Evolutionary conservation across 2,329 filamentous ascomycete genomes (phyloP), one percentile per base, ranked within the genome.

Genomic region (Calycina marina): DNA sequence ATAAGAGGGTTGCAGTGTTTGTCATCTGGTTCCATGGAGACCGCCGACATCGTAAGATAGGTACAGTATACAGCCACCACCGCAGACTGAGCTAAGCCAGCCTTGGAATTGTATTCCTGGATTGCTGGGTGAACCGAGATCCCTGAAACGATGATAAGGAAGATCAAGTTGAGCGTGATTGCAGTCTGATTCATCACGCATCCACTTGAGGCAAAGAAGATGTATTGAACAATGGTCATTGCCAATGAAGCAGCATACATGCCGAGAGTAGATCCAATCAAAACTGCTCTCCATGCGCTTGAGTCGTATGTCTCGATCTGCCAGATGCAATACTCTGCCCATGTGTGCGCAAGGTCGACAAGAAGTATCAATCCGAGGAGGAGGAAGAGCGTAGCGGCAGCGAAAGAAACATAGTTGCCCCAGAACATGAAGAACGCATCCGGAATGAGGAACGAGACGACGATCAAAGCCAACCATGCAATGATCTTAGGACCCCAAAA

Each of bases 1-100:
- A 94, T 67, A 18, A 98, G 67, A 6, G 90, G 90, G 57, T 98
- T 98, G 71, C 90, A 98, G 43, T 82, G 70, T 47, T 82, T 78
- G 61, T 94, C 76, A 55, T 96, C 88, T 1, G 90, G 90, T 50
- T 98, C 88, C 90, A 98, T 96, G 34, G 85, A 93, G 1, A 98
- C 90, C 15, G 90, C 90, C 2, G 86, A 94, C 75, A 98, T 84
- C 44, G 90, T 98, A 34, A 98, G 72, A 53, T 98, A 98, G 26
- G 90, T 96, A 70, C 90, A 98, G 65, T 98, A 98, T 37, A 93
- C 72, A 12, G 86, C 84, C 27, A 98, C 90, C 72, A 96, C 94
- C 40, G 90, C 88, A 25, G 86, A 85, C 55, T 98, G 90, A n/a
- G 90, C 90, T 37, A 98, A 68, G 30, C 90, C 90, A 25, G 90